Conservation (phyloP, 192 early-diverging fungal genomes). For the Haplosporangium gracile region DNA sequence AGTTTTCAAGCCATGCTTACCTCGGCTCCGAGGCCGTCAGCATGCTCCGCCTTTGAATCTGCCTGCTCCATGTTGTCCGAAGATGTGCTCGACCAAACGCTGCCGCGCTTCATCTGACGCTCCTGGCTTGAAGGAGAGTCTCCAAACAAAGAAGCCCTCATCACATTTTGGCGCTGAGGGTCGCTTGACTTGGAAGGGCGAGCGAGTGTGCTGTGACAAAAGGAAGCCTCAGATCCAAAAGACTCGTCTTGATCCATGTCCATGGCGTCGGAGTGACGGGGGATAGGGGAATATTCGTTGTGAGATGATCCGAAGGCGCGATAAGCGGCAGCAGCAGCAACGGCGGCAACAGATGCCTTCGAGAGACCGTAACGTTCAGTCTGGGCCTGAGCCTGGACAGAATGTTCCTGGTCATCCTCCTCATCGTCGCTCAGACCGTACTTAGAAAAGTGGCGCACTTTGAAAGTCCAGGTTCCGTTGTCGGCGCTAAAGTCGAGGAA, state of each 20-base stretch:
- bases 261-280: background rate
- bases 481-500: conserved; percentile 81
- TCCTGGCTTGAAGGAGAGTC: conserved; percentile 4
- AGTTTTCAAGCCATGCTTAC: conserved; percentile 49
- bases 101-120: conserved; percentile 36
- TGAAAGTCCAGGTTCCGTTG: conserved; percentile 92
- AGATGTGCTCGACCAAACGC: conserved; percentile 36
- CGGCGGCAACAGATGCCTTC: background rate
- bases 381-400: conserved; percentile 11
- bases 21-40: conserved; percentile 49
- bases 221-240: background rate
- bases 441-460: conserved; percentile 86
- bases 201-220: background rate
- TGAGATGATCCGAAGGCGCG: background rate
- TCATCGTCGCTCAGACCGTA: conserved; percentile 85
- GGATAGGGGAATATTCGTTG: background rate
- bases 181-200: conserved; percentile 17
- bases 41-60: conserved; percentile 4
- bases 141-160: conserved; percentile 30
- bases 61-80: conserved; percentile 24
- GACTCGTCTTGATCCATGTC: background rate
- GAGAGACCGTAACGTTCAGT: background rate
- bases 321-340: background rate
- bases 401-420: conserved; percentile 67
- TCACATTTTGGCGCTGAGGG: conserved; percentile 47